Evolutionary conservation across 345 rosid genomes (phyloP).

Genomic region (Populus deltoides): DNA sequence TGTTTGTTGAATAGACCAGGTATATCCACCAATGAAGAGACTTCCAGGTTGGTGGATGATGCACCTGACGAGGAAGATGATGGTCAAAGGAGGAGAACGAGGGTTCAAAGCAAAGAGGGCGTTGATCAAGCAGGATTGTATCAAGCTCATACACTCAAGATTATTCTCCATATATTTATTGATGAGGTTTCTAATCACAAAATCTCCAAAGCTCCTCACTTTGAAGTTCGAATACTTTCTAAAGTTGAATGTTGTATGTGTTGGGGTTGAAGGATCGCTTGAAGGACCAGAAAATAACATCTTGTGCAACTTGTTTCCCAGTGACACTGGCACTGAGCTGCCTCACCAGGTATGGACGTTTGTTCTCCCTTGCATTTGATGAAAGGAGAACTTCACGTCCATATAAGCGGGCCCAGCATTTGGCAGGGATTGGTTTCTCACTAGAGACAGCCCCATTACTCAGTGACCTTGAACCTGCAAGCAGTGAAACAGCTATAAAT

Average conservation of each 20-base stretch:
- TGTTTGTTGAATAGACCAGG: slow-evolving; percentile 39
- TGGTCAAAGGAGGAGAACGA: slow-evolving; percentile 75
- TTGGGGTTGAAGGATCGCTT: slow-evolving; percentile 55
- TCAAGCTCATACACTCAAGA: slow-evolving; percentile 68
- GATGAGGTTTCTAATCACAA: slow-evolving; percentile 58
- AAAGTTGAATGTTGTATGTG: slow-evolving; percentile 80
- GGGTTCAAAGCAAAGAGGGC: slow-evolving; percentile 55
- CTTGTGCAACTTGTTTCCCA: slow-evolving; percentile 72
- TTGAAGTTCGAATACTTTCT: slow-evolving; percentile 74
- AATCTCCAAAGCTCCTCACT: slow-evolving; percentile 48
- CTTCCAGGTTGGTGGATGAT: slow-evolving; percentile 66
- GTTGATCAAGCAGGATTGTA: slow-evolving; percentile 54
- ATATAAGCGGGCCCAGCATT: slow-evolving; percentile 89
- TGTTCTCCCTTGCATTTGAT: slow-evolving; percentile 42
- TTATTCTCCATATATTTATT: slow-evolving; percentile 60
- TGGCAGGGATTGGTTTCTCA: slow-evolving; percentile 89
- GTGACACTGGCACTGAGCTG: slow-evolving; percentile 79
- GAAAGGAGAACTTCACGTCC: slow-evolving; percentile 67
- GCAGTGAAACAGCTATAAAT: slow-evolving; percentile 45
- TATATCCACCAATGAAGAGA: slow-evolving; percentile 49
- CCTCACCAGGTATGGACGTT: slow-evolving; percentile 69
- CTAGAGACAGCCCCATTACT: slow-evolving; percentile 82
- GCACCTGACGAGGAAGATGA: slow-evolving; percentile 79
- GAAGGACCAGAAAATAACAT: slow-evolving; percentile 54
- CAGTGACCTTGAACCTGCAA: slow-evolving; percentile 39